Evolutionary conservation across 2,329 filamentous ascomycete genomes (phyloP).

Genomic region (Neophaeococcomyces aloes): DNA sequence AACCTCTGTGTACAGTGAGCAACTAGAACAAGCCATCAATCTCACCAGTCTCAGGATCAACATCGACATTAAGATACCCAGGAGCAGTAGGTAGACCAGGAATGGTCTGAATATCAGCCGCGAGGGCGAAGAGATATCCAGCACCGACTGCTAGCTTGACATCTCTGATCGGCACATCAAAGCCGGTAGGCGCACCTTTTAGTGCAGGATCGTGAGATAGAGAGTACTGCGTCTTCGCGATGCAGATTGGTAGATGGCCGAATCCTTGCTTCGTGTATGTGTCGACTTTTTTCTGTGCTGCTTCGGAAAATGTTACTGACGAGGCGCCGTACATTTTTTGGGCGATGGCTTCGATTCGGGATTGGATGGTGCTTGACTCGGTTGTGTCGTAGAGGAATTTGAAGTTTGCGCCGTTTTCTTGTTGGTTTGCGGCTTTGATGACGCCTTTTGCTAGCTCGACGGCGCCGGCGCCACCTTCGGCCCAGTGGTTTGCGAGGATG

Average conservation of each 20-base stretch:
- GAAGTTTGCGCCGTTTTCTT: conserved; percentile 62
- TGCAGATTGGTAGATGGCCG: conserved; percentile 84
- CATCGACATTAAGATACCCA: conserved; percentile 87
- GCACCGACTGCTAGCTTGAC: conserved; percentile 89
- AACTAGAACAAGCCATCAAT: conserved; percentile 73
- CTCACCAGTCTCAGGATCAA: conserved; percentile 70
- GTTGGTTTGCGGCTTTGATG: conserved; percentile 63
- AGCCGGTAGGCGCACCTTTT: conserved; percentile 90
- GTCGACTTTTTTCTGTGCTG: conserved; percentile 92
- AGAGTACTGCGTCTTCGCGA: conserved; percentile 98
- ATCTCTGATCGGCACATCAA: conserved; percentile 88
- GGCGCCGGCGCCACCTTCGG: conserved; percentile 83
- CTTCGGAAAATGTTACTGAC: conserved; percentile 82
- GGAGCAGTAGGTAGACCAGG: conserved; percentile 90
- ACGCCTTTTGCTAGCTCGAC: conserved; percentile 80
- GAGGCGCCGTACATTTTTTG: conserved; percentile 89
- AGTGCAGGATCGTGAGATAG: conserved; percentile 84
- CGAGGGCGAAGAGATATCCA: conserved; percentile 87
- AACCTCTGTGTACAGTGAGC: not conserved
- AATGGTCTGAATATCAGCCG: conserved; percentile 96
- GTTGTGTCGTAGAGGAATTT: conserved; percentile 75
- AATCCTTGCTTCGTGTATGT: conserved; percentile 89
- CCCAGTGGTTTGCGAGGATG: conserved; percentile 92
- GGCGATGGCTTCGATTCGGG: conserved; percentile 83
- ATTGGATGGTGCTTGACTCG: conserved; percentile 56